Base-by-base conservation (phyloP, 2,329 filamentous ascomycete species). In the Penicillium sp. region DNA sequence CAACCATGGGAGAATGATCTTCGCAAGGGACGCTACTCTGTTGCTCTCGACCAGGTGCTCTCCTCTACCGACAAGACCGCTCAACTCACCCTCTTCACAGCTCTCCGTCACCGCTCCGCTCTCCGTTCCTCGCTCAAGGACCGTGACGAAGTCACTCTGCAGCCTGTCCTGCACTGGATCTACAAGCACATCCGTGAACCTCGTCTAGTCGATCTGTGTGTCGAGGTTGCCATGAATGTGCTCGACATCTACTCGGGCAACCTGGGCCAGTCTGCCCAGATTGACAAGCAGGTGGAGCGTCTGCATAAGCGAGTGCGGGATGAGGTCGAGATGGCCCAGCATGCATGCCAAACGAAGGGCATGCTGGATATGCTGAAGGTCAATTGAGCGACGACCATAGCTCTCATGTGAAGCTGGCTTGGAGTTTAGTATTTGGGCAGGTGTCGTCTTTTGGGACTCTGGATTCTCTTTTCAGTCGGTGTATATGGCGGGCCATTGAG, bases 171-270 rank as follows among this genome's bases (percentile, higher is more conserved):
- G 55, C 86, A 85, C 71, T 98, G 93, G 93, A 84, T 94, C 10
- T 87, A 87, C 75, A 88, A 86, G 68, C 87, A 94, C 77, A 89
- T 99, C 68, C 84, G 88, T 42, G 90, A 97, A 73, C 92, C 94
- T 37, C 87, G 91, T 58, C 90, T 95, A 74, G 87, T 95, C 52
- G 85, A 84, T 62, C 80, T 97, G 37, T 93, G 91, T 71, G 90
- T 93, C 26, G 94, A 98, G 76, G 87, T 95, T 25, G 89, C 89
- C 16, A 85, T 96, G 71, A 84, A 93, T 61, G 81, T 98, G 38
- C 81, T 98, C 22, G 94, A 99, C 71, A 81, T 98, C 40, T 99
- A 98, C 75, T 88, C 90, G 33, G 89, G 91, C 73, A 90, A 92
- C 68, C 83, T 93, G 26, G 90, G 87, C 2, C 87, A 88, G 53